A percentile compares a stretch with the other conserved stretches of the same genome.
Evolutionary conservation across 2,329 filamentous ascomycete species (phyloP).

Genomic region (Myotisia sp.): DNA sequence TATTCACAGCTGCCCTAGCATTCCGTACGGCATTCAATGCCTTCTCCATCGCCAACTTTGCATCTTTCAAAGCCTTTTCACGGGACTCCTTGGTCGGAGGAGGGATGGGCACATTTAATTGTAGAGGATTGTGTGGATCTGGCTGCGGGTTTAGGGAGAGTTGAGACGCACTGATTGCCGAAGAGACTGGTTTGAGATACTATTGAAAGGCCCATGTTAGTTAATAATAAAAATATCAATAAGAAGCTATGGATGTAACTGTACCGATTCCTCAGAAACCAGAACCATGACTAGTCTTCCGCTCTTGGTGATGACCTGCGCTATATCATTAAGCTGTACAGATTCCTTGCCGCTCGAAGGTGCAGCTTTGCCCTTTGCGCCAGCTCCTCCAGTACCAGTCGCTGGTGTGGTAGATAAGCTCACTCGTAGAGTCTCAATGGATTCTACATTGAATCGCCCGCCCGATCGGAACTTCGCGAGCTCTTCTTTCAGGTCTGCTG

Average conservation of each 20-base stretch:
- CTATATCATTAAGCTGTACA: slow-evolving; percentile 46
- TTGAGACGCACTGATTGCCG: slow-evolving; percentile 29
- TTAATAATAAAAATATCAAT: neutral
- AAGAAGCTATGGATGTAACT: too few relatives aligned
- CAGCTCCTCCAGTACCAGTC: neutral
- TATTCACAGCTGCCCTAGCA: slow-evolving; percentile 31
- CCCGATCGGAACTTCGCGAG: slow-evolving; percentile 48
- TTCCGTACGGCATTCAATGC: slow-evolving; percentile 28
- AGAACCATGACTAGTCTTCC: slow-evolving; percentile 47
- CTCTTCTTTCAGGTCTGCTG: slow-evolving; percentile 46
- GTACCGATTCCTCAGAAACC: slow-evolving; percentile 49
- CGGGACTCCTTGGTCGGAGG: slow-evolving; percentile 35
- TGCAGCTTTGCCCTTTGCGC: slow-evolving; percentile 5
- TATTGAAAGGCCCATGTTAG: slow-evolving; percentile 15
- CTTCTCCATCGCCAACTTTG: slow-evolving; percentile 31
- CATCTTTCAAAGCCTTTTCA: slow-evolving; percentile 26
- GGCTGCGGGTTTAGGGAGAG: slow-evolving; percentile 31
- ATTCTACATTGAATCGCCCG: slow-evolving; percentile 47
- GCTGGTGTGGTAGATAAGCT: slow-evolving; percentile 28
- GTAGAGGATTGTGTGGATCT: slow-evolving; percentile 30
- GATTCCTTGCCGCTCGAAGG: slow-evolving; percentile 30
- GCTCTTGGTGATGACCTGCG: slow-evolving; percentile 52
- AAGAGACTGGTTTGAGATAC: slow-evolving; percentile 33
- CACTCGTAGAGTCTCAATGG: slow-evolving; percentile 49
- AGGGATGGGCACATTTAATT: slow-evolving; percentile 33